Conservation (phyloP, 1,284 basidiomycete species). For the Porogramme epimiltina region DNA sequence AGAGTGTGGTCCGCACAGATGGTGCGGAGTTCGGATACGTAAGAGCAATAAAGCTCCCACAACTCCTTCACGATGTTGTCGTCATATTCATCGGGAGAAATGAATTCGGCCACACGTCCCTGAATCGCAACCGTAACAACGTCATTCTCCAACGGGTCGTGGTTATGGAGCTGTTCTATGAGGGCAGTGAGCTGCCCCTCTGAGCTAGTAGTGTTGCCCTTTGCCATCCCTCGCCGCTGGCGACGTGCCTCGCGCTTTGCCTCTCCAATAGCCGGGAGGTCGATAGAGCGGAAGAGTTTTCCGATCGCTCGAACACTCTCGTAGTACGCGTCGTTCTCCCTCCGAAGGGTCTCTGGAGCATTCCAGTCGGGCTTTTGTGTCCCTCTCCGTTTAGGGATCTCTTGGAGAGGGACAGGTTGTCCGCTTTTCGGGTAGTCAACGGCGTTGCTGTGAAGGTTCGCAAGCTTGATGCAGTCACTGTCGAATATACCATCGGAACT, state of each 20-base stretch:
- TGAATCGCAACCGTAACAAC: constrained; percentile 23
- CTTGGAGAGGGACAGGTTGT: constrained; percentile 48
- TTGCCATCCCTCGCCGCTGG: constrained; percentile 25
- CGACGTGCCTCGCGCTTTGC: constrained; percentile 16
- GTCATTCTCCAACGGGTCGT: constrained; percentile 17
- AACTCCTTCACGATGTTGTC: constrained; percentile 25
- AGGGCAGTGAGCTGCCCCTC: constrained; percentile 25
- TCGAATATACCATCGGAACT: constrained; percentile 56
- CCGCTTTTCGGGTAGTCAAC: constrained; percentile 72
- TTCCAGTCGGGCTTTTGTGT: constrained; percentile 59
- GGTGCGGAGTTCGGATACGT: constrained; percentile 47
- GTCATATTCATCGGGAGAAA: constrained; percentile 22
- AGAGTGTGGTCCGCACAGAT: constrained; percentile 56
- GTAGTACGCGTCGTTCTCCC: constrained; percentile 45
- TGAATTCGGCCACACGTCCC: constrained; percentile 29
- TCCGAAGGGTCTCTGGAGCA: constrained; percentile 57
- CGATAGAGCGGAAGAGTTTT: constrained; percentile 55
- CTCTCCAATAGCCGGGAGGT: constrained; percentile 45
- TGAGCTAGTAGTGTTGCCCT: not conserved
- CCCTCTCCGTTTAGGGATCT: constrained; percentile 49
- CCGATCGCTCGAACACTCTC: constrained; percentile 56
- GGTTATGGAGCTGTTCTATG: constrained; percentile 28
- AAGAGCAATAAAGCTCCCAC: constrained; percentile 46
- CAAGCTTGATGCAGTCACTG: constrained; percentile 59
- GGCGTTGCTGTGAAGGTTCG: constrained; percentile 68